Percentiles rank a stretch among this genome's conserved stretches.
Evolutionary conservation across 208 protist genomes (phyloP).

Genomic region (Strigomonas culicis): DNA sequence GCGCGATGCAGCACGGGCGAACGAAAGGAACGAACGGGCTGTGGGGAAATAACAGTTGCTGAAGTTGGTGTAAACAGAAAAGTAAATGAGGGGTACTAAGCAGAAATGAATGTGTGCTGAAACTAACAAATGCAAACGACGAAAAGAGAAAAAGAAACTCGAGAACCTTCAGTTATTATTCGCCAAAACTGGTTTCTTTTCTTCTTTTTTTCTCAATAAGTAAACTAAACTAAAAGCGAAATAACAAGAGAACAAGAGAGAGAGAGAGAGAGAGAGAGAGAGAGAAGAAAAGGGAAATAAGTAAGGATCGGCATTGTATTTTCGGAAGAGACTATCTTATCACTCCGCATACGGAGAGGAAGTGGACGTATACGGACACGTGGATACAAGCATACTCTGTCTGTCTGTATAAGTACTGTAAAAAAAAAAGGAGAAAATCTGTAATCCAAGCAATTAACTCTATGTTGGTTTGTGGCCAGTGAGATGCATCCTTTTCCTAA

Average conservation of each 20-base stretch:
- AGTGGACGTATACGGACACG: no score
- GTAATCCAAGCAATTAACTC: not conserved
- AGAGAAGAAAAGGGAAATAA: conserved; percentile 3
- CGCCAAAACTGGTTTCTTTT: no score
- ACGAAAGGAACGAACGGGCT: no score
- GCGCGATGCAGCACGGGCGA: conserved; percentile 15
- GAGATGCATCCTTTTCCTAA: conserved; percentile 7
- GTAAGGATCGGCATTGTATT: not conserved
- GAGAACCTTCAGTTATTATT: no score
- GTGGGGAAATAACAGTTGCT: no score
- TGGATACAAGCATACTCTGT: no score
- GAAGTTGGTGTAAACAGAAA: no score
- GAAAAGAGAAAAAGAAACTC: conserved; percentile 1
- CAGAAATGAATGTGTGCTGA: not conserved
- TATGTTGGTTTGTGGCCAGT: not conserved
- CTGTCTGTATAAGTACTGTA: not conserved
- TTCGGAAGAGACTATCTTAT: no score
- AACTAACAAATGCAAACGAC: conserved; percentile 10
- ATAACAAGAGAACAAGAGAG: conserved; percentile 1
- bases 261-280: not conserved
- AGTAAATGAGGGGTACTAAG: no score
- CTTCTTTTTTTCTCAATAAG: not conserved
- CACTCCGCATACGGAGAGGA: no score
- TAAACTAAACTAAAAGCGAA: not conserved
- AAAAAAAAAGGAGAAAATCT: not conserved